These are phyloP conservation scores for Plasmodium fragile DNA, from an alignment of 169 alveolate species.

Conservation along the genomic window DNA sequence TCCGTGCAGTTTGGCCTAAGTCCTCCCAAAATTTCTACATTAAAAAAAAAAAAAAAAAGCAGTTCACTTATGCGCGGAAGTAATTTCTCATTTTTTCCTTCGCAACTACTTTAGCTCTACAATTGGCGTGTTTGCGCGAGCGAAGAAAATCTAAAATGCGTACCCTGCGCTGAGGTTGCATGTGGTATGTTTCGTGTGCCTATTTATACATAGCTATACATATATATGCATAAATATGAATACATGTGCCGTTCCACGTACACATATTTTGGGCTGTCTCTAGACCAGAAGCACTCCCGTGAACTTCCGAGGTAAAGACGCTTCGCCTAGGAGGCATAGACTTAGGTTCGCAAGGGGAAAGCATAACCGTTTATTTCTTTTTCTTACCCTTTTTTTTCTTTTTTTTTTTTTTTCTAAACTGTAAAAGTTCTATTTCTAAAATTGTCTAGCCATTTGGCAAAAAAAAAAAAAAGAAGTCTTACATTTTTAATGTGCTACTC, in stretches of 20 bases:
- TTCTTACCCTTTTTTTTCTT: not conserved
- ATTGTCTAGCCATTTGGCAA: not conserved
- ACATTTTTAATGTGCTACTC: not conserved
- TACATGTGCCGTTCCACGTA: not conserved
- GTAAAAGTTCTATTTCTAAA: not conserved
- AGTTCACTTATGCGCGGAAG: not conserved
- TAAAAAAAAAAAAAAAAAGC: not conserved
- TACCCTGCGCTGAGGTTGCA: not conserved
- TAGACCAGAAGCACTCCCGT: slow-evolving; percentile 4
- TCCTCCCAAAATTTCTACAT: not conserved
- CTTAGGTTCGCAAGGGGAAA: not conserved
- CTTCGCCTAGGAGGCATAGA: not conserved
- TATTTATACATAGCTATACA: not conserved
- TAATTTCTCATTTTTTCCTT: not conserved
- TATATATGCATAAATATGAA: not conserved
- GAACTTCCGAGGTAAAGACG: not conserved
- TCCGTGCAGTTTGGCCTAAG: not conserved
- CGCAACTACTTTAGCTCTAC: not conserved
- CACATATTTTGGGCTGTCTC: slow-evolving; percentile 15
- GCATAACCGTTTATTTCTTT: not conserved
- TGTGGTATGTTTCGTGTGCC: not conserved
- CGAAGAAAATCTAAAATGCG: not conserved
- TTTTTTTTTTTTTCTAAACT: not conserved
- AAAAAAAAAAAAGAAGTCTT: not conserved
- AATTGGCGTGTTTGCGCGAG: not conserved